These are phyloP conservation scores for Daldinia loculata DNA, from an alignment of 495 filamentous ascomycete genomes.

Conservation along the genomic window DNA sequence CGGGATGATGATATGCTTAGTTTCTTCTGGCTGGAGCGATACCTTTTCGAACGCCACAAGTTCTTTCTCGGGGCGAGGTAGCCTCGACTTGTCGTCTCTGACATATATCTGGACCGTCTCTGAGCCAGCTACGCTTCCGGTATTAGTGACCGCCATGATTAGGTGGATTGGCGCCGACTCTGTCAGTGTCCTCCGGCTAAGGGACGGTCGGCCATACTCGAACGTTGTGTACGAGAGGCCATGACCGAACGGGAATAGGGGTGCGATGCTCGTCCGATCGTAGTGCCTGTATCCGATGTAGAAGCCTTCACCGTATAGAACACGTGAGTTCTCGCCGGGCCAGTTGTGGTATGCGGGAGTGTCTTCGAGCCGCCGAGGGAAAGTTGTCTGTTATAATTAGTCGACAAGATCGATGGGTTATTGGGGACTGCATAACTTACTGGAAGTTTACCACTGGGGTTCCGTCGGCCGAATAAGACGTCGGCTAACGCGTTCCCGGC, in stretches of 20 bases:
- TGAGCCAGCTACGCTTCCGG: slow-evolving; percentile 68
- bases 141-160: slow-evolving; percentile 73
- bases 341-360: slow-evolving; percentile 87
- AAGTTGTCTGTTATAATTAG: slow-evolving; percentile 61
- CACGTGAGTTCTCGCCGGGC: slow-evolving; percentile 78
- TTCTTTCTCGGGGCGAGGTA: slow-evolving; percentile 78
- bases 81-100: slow-evolving; percentile 58
- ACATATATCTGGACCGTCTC: slow-evolving; percentile 87
- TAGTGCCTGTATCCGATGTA: slow-evolving; percentile 88
- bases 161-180: slow-evolving; percentile 66
- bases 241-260: slow-evolving; percentile 83
- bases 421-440: slow-evolving; percentile 44
- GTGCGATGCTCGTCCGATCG: slow-evolving; percentile 70
- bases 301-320: slow-evolving; percentile 84
- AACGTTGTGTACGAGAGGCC: slow-evolving; percentile 86
- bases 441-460: slow-evolving; percentile 88
- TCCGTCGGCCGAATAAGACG: slow-evolving; percentile 82
- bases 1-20: slow-evolving; percentile 68
- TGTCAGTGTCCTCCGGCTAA: slow-evolving; percentile 58
- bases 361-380: slow-evolving; percentile 77
- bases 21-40: slow-evolving; percentile 71
- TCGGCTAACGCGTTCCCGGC: slow-evolving; percentile 87
- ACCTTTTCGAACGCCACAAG: slow-evolving; percentile 85
- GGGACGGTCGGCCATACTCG: slow-evolving; percentile 67
- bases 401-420: neutral